phyloP scores from a whole-genome alignment of 768 basidiomycete species.

The Termitomyces sp. region DNA sequence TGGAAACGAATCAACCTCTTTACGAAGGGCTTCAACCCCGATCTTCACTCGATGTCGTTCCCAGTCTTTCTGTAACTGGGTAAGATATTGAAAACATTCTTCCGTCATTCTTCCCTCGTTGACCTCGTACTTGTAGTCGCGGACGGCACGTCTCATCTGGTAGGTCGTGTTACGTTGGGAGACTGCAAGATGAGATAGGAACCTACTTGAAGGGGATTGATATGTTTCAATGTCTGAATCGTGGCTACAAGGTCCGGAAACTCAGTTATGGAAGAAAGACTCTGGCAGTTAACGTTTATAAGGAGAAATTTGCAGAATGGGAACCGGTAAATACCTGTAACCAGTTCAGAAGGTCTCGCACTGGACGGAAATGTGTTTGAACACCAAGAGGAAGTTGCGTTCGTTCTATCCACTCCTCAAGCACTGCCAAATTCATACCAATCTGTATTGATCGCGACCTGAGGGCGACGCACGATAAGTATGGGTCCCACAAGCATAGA shows the following conservation, averaged over 20 bases:
- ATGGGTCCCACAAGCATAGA: neutral
- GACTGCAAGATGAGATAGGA: neutral
- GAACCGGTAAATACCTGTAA: slow-evolving; percentile 51
- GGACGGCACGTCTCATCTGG: slow-evolving; percentile 85
- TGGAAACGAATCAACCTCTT: slow-evolving; percentile 49
- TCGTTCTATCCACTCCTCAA: slow-evolving; percentile 90
- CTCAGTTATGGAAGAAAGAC: slow-evolving; percentile 80
- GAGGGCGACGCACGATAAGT: neutral
- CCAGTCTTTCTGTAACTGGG: slow-evolving; percentile 96
- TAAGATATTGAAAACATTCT: slow-evolving; percentile 91
- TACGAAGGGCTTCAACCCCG: slow-evolving; percentile 79
- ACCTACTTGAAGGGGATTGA: slow-evolving; percentile 87
- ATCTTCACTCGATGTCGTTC: slow-evolving; percentile 85
- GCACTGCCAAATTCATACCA: slow-evolving; percentile 71
- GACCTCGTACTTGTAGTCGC: slow-evolving; percentile 92
- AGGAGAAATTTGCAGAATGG: neutral
- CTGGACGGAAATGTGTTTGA: slow-evolving; percentile 74
- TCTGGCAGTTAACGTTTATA: slow-evolving; percentile 33
- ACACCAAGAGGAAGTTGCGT: slow-evolving; percentile 79
- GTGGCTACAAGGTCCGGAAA: slow-evolving; percentile 87
- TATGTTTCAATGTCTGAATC: slow-evolving; percentile 76
- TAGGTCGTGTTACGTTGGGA: slow-evolving; percentile 2
- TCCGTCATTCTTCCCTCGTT: slow-evolving; percentile 91
- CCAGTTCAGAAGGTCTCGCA: slow-evolving; percentile 82
- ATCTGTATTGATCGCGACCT: slow-evolving; percentile 88